These are phyloP conservation scores for Luffa aegyptiaca DNA, from an alignment of 306 rosid genomes.

Conservation along the genomic window DNA sequence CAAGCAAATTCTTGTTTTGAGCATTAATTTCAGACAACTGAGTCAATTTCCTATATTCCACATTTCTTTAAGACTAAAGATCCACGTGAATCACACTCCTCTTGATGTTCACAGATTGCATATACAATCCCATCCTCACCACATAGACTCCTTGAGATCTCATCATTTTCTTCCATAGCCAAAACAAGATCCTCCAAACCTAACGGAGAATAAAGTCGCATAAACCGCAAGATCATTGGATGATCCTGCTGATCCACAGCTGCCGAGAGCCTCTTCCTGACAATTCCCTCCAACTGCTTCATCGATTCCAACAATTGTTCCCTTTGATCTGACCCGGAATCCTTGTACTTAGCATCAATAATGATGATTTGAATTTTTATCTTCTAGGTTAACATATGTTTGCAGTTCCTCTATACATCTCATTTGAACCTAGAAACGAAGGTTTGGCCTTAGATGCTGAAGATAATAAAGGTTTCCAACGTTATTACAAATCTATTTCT, in stretches of 20 bases:
- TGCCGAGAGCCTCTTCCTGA: slow-evolving; percentile 52
- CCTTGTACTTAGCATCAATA: slow-evolving; percentile 61
- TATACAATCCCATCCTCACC: slow-evolving; percentile 95
- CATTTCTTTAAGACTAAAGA: slow-evolving; percentile 69
- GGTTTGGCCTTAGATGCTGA: too few species aligned
- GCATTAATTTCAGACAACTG: slow-evolving; percentile 75
- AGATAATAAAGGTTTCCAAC: too few species aligned
- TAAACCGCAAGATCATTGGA: slow-evolving; percentile 44
- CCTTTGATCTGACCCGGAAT: slow-evolving; percentile 70
- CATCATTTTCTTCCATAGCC: slow-evolving; percentile 79
- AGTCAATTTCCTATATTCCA: slow-evolving; percentile 78
- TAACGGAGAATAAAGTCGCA: slow-evolving; percentile 51
- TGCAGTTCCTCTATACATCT: too few species aligned
- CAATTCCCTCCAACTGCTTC: slow-evolving; percentile 62
- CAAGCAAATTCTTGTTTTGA: slow-evolving; percentile 60
- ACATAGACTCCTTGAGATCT: slow-evolving; percentile 67
- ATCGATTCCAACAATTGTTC: slow-evolving; percentile 50
- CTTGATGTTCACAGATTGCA: slow-evolving; percentile 92
- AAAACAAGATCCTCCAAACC: slow-evolving; percentile 78
- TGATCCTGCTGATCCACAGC: slow-evolving; percentile 87
- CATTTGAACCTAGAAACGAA: too few species aligned
- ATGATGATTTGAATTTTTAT: too few species aligned
- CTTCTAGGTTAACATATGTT: too few species aligned
- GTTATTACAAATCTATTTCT: too few species aligned
- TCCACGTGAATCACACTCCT: slow-evolving; percentile 88